A percentile compares a stretch with the other conserved stretches of the same genome.
These are phyloP conservation scores for Byssothecium circinans DNA, from an alignment of 2,329 filamentous ascomycete genomes.

Conservation along the genomic window DNA sequence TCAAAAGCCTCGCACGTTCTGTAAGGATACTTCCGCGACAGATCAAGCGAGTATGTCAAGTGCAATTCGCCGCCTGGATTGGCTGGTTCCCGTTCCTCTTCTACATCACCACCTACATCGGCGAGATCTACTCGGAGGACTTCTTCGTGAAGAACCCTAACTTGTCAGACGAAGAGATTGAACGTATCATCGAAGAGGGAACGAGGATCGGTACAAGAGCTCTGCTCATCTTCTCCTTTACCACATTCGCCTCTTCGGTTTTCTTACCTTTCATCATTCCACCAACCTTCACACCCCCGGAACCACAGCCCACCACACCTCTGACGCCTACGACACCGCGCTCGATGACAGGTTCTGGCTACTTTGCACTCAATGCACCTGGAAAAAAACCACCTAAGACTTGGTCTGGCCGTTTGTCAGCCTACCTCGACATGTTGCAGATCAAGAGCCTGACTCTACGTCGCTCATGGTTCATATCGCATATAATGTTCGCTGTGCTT, in stretches of 20 bases:
- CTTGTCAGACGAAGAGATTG: slow-evolving; percentile 74
- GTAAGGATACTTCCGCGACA: slow-evolving; percentile 79
- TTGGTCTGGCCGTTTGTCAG: slow-evolving; percentile 24
- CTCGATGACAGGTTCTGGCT: slow-evolving; percentile 37
- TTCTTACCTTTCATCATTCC: slow-evolving; percentile 83
- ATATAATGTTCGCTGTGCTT: slow-evolving; percentile 77
- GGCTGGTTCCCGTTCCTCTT: slow-evolving; percentile 96
- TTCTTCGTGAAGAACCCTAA: slow-evolving; percentile 75
- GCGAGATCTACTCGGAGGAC: slow-evolving; percentile 87
- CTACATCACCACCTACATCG: slow-evolving; percentile 92
- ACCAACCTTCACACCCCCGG: slow-evolving; percentile 66
- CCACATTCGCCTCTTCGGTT: slow-evolving; percentile 79
- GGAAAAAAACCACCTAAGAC: slow-evolving; percentile 24
- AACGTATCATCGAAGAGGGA: slow-evolving; percentile 78
- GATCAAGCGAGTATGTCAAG: slow-evolving; percentile 73
- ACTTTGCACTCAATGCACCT: slow-evolving; percentile 31
- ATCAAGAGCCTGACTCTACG: slow-evolving; percentile 86
- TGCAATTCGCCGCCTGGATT: slow-evolving; percentile 76
- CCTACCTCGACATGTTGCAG: slow-evolving; percentile 62
- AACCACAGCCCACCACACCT: slow-evolving; percentile 43
- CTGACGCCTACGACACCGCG: slow-evolving; percentile 43
- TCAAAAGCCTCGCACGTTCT: slow-evolving; percentile 73
- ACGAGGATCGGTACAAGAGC: slow-evolving; percentile 89
- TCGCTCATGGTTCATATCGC: slow-evolving; percentile 81
- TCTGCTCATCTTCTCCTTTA: slow-evolving; percentile 82